Base-by-base conservation (phyloP, 1,284 basidiomycete species). In the Rhodotorula sp. region DNA sequence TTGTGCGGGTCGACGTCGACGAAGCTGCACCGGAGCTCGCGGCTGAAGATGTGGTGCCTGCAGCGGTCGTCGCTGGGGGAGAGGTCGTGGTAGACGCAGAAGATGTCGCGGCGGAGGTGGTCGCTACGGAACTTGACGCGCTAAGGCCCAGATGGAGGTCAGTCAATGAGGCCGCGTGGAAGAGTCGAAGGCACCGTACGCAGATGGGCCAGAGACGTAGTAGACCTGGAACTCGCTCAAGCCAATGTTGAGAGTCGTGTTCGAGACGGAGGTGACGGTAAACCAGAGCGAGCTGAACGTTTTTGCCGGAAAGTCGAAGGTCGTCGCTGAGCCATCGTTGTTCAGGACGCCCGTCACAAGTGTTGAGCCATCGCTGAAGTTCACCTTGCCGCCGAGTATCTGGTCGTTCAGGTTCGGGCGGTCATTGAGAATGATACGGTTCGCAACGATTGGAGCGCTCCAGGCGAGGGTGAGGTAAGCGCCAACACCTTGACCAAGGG, bases 211-310 rank as follows among this genome's bases (percentile, higher is more conserved):
- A 22, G 51, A 32, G 10, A 34, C 53, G 20, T 59, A 59, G 54
- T 65, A 75, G 34, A 71, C 74, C 34, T 64, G 55, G 17, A 76
- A 53, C 53, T 76, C 75, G 13, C 67, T 58, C 5, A 62, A 20
- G 6, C 58, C 60, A 9, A 54, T 51, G 27, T 57, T 64, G 44
- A 27, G 22, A 20, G 66, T 68, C 24, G 66, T 71, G 39, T 32
- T 27, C 20, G 53, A 54, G 24, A 66, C 55, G 4, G 24, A 27
- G 2, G 63, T 65, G n/a, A 71, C 62, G 17, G 30, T 52, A 7
- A 71, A 34, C 17, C 52, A 27, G 30, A 61, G 29, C 15, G 62
- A 55, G 7, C 48, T n/a, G 24, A 61, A n/a, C 19, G 58, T 47
- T 29, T 27, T 53, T n/a, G 66, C 56, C 27, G 52, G 10, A n/a